Base-by-base conservation (phyloP, 768 basidiomycete species). In the Xanthoconium stramineum region DNA sequence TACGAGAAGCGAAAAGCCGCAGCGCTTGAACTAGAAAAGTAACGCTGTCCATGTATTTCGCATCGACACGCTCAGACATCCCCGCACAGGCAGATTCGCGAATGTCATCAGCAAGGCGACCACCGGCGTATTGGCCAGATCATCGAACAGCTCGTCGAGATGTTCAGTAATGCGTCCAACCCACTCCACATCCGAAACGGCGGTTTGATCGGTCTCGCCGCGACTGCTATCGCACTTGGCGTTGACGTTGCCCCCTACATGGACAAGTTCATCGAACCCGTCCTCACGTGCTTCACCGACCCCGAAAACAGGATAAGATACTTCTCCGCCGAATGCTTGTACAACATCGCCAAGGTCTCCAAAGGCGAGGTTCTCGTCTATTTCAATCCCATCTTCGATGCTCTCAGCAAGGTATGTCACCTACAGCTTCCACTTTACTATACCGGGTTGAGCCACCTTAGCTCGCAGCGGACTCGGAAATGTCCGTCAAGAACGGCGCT, bases 351-450 rank as follows among this genome's bases (percentile, higher is more conserved):
- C 29, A 93, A 95, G 72, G 95, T 97, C 15, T 96, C 94, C 33
- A 96, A 97, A 65, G 97, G 96, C 38, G 96, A 98, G 72, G 88
- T 98, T 33, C 76, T 99, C 55, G 85, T 98, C 14, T 97, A 95
- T 69, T 99, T 98, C 77, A 99, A 99, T 67, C 94, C 95, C 55
- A 93, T 98, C 53, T 99, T 99, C 64, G 97, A 98, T 73, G 89
- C 94, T 1, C 79, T 98, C 58, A 94, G 92, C 79, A 98, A 98
- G 80, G 96, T 95, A 65, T 82, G 65, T 24, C 28, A 37, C 19
- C 44, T 35, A 38, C 33, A 15, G 15, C 17, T 39, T 36, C 17
- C 19, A 51, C 29, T 51, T 52, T 47, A n/a, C 50, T 48, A 43
- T 60, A 20, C 58, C 44, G 29, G 44, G 28, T 52, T 64, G 47